Conservation (phyloP, 2,329 filamentous ascomycete species). For the Cladosporium cucumerinum region DNA sequence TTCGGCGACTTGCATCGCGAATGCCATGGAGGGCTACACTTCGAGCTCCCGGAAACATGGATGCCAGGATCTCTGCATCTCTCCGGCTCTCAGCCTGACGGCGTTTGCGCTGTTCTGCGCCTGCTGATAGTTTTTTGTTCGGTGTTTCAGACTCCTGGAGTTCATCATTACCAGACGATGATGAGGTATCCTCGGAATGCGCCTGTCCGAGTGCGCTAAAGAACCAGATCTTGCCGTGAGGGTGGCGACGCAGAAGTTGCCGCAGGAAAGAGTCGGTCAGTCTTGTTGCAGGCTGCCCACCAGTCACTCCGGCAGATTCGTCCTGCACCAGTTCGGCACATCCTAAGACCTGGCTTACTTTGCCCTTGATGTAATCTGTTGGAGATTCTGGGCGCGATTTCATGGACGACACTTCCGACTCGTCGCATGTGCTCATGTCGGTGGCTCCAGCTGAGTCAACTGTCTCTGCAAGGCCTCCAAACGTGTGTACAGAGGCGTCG, state of each 20-base stretch:
- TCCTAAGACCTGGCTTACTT: background rate
- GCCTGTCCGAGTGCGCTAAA: conserved; percentile 19
- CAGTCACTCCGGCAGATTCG: background rate
- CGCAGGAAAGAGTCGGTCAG: conserved; percentile 22
- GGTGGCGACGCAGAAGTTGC: conserved; percentile 24
- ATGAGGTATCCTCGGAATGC: background rate
- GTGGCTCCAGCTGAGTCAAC: background rate
- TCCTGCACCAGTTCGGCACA: background rate
- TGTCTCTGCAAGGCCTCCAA: conserved; percentile 24
- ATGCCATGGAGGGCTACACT: conserved; percentile 51
- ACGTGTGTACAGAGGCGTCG: conserved; percentile 34
- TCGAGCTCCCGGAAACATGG: conserved; percentile 44
- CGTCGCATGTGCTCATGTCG: background rate
- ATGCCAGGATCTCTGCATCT: conserved; percentile 22
- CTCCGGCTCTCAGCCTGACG: conserved; percentile 18
- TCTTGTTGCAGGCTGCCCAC: background rate
- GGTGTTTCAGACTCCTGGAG: background rate
- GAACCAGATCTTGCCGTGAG: conserved; percentile 28
- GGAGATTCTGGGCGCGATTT: background rate
- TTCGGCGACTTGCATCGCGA: conserved; percentile 46
- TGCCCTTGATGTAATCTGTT: background rate
- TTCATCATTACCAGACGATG: background rate
- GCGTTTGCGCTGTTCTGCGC: background rate
- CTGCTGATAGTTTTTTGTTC: background rate
- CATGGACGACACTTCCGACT: background rate